Percentiles rank a stretch among this genome's conserved stretches.
Evolutionary conservation across 768 basidiomycete species (phyloP).

Genomic region (Crucibulum laeve): DNA sequence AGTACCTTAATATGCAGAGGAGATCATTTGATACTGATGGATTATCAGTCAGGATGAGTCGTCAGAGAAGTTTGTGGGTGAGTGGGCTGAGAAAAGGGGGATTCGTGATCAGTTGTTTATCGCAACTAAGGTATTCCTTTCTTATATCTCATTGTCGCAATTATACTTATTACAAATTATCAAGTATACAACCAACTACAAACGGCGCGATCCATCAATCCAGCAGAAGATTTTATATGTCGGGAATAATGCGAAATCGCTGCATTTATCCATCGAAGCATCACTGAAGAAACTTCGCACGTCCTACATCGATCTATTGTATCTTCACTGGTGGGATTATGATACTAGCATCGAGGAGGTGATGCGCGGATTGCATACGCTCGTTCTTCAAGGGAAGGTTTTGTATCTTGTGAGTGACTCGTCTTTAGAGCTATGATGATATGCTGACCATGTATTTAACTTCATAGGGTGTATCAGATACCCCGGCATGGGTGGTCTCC

Average conservation of each 20-base stretch:
- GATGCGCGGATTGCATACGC: slow-evolving; percentile 47
- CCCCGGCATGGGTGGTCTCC: slow-evolving; percentile 6
- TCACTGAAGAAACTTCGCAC: slow-evolving; percentile 39
- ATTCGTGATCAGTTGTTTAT: slow-evolving; percentile 47
- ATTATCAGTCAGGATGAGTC: slow-evolving; percentile 40
- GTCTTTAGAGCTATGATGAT: background rate
- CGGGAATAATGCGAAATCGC: slow-evolving; percentile 41
- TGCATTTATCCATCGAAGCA: slow-evolving; percentile 32
- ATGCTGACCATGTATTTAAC: background rate
- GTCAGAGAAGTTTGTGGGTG: slow-evolving; percentile 46
- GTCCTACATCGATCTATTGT: too few species aligned
- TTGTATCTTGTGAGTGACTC: slow-evolving; percentile 29
- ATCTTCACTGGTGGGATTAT: slow-evolving; percentile 53
- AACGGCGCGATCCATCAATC: slow-evolving; percentile 16
- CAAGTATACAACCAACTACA: slow-evolving; percentile 24
- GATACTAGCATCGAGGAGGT: slow-evolving; percentile 48
- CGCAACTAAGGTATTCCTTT: slow-evolving; percentile 29
- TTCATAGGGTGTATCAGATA: slow-evolving; percentile 6
- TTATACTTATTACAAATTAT: background rate
- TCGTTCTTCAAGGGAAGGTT: slow-evolving; percentile 50
- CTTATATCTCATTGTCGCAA: background rate
- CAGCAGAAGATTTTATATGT: slow-evolving; percentile 22
- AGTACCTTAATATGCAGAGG: background rate
- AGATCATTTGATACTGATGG: slow-evolving; percentile 21
- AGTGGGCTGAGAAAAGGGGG: slow-evolving; percentile 40